Base-by-base conservation (phyloP, 2,329 filamentous ascomycete genomes). In the Aphanoascus verrucosus region DNA sequence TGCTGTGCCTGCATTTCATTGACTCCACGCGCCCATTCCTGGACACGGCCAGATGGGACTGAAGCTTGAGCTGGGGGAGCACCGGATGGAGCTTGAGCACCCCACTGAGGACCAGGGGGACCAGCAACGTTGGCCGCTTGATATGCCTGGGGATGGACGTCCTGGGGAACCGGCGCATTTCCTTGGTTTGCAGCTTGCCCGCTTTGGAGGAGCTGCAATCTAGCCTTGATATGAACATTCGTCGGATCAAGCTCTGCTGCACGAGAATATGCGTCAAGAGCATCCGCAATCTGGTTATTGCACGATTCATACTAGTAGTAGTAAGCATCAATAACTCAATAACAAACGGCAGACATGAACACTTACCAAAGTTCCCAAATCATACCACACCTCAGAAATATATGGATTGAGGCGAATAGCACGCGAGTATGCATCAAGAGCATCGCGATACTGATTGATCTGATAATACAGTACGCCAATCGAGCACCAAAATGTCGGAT, bases 381-480 rank as follows among this genome's bases (percentile, higher is more conserved):
- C 93, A 70, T 97, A 98, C 93, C 93, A 98, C 49, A 98, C 93
- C 70, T 98, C 93, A 1, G 90, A 96, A 59, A 98, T 97, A 75
- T 94, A 96, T 4, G 93, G 93, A 67, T 97, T 98, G 63, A 98
- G 73, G 53, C 93, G 85, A 63, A 97, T 98, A 45, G 93, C 93
- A 56, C 93, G 86, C 57, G 90, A 96, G 72, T 97, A 98, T 38
- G 93, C 93, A 74, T 98, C 93, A 51, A 98, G 80, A 2, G 93
- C 93, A 75, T 98, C 93, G 55, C 93, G 84, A 72, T 98, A 98
- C 74, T 98, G 93, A 72, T 97, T 98, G 75, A 98, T 98, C 72
- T 97, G 93, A 73, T 97, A 98, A 70, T 98, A 98, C 56, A 98
- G 79, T 14, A 98, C 93, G 68, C 93, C 93, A 66, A 98, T 98